Evolutionary conservation across 345 rosid genomes (phyloP), one percentile per base, ranked within the genome.

Genomic region (Arabidopsis arenosa): DNA sequence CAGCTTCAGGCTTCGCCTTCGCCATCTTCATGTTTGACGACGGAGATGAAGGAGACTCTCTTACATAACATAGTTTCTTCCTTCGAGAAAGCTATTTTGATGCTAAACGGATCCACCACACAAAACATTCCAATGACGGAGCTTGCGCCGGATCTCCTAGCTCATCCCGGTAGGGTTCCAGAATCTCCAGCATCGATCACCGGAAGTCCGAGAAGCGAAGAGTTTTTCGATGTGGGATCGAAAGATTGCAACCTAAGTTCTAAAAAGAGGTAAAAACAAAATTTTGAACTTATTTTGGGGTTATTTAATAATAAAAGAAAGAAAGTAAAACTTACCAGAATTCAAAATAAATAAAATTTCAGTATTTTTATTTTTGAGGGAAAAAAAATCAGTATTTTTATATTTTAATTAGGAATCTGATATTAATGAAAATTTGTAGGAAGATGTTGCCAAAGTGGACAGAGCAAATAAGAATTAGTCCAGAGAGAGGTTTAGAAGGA

Each of bases 401-500:
- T n/a, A n/a, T n/a, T n/a, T 76, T 9, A 77, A 75, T 65, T 28
- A 40, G 14, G 6, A 40, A 48, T 63, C 7, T 21, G 39, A 14
- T 26, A 17, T 37, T 28, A 39, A 43, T 40, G 39, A 39, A 41
- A 12, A 9, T 4, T 39, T 67, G 80, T 83, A 91, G 97, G 69
- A 91, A 80, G 76, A 59, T 80, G 74, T 51, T 73, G 75, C 86
- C 85, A 13, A 85, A 82, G 36, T 85, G 97, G 98, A 87, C 87
- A 15, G 80, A 87, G 39, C 87, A 81, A 61, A 90, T 91, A 68
- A 85, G 82, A 68, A 88, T 91, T 2, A 73, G 73, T 28, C 79
- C 90, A 60, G 91, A 86, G 63, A 84, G 81, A 70, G 75, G 86
- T 64, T 82, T 87, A 26, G 96, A 87, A 71, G 98, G 90, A 13